These are phyloP conservation scores for Spathaspora girioi DNA, from an alignment of 805 yeast genomes.

Conservation along the genomic window DNA sequence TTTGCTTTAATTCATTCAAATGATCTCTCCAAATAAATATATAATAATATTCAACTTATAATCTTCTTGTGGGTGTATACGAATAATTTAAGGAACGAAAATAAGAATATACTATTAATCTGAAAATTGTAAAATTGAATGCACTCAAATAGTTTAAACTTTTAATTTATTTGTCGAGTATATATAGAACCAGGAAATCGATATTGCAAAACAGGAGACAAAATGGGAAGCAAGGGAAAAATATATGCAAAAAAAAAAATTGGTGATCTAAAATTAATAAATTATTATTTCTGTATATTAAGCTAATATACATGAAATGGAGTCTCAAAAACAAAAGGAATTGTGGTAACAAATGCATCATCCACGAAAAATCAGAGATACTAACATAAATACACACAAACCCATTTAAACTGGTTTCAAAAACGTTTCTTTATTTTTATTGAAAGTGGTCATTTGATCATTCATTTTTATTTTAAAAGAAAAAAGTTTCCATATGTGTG, in stretches of 20 bases:
- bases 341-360: neutral
- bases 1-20: no score
- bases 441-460: neutral
- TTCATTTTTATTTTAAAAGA: neutral
- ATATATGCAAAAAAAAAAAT: neutral
- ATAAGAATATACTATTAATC: no score
- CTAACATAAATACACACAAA: no score
- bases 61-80: no score
- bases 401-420: neutral
- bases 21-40: no score
- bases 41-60: no score
- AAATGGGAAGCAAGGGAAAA: neutral
- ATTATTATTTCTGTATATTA: neutral
- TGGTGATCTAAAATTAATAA: neutral
- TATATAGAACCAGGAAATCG: neutral
- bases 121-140: no score
- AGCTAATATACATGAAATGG: neutral
- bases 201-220: neutral
- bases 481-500: neutral
- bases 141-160: no score
- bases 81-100: no score
- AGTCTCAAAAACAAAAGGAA: neutral
- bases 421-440: neutral
- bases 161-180: neutral
- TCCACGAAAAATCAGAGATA: neutral